A percentile compares a stretch with the other conserved stretches of the same genome.
These are phyloP conservation scores for Punica granatum DNA, from an alignment of 345 rosid genomes.

Conservation along the genomic window DNA sequence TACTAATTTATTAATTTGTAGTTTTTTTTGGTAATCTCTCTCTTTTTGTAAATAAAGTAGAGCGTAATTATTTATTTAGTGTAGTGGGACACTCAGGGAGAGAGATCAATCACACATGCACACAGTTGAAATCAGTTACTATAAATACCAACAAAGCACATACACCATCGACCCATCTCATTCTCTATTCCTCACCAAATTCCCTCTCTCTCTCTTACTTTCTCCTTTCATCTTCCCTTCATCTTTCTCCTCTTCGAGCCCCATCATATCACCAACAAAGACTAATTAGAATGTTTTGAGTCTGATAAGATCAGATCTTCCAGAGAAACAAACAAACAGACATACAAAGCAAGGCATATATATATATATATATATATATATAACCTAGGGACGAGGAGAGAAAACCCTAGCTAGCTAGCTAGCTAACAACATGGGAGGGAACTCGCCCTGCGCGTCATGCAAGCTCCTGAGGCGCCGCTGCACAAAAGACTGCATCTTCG, in stretches of 20 bases:
- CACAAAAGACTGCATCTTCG: slow-evolving; percentile 22
- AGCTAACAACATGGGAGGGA: slow-evolving; percentile 7
- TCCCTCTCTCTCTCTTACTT: neutral
- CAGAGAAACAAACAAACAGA: neutral
- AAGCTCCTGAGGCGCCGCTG: slow-evolving; percentile 24
- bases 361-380: no score
- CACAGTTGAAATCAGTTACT: neutral
- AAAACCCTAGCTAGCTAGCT: neutral
- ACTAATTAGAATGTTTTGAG: no score
- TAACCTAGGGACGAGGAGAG: no score
- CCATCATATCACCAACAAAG: neutral
- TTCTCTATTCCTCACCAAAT: neutral
- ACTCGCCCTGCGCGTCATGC: slow-evolving; percentile 24
- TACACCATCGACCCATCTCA: neutral
- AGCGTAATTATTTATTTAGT: no score
- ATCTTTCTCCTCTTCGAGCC: neutral
- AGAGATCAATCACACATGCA: no score
- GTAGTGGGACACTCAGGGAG: no score
- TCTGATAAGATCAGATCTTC: no score
- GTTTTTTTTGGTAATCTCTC: no score
- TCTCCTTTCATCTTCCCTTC: neutral
- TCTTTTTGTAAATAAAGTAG: no score
- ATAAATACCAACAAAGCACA: neutral
- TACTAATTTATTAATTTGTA: no score
- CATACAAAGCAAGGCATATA: neutral